These are phyloP conservation scores for Stropharia rugosoannulata DNA, from an alignment of 768 basidiomycete genomes.

Conservation along the genomic window DNA sequence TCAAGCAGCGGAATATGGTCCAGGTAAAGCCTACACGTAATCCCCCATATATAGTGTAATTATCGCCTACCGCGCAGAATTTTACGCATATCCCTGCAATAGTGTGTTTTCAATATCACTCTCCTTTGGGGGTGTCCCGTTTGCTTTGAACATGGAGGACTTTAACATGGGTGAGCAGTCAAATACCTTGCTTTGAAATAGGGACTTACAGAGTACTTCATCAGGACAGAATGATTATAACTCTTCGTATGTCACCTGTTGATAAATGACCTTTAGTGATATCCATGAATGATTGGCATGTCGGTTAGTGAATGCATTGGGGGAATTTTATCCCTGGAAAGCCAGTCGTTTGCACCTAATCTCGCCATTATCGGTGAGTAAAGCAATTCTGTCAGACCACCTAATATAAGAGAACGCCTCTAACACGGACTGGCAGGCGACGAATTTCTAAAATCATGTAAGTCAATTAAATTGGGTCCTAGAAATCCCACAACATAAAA, in stretches of 20 bases:
- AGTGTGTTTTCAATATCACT: slow-evolving; percentile 34
- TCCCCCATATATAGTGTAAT: no score
- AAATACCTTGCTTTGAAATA: background rate
- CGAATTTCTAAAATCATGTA: slow-evolving; percentile 68
- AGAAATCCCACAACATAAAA: background rate
- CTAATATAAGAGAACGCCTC: background rate
- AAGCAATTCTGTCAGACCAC: no score
- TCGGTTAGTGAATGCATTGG: slow-evolving; percentile 50
- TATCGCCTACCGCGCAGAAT: slow-evolving; percentile 29
- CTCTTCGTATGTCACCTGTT: slow-evolving; percentile 22
- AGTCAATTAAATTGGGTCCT: slow-evolving; percentile 17
- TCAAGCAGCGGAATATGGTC: slow-evolving; percentile 39
- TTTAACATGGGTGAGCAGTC: slow-evolving; percentile 51
- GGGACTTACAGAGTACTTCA: background rate
- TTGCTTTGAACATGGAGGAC: slow-evolving; percentile 44
- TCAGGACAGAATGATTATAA: slow-evolving; percentile 20
- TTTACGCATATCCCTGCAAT: slow-evolving; percentile 57
- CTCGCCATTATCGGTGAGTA: slow-evolving; percentile 56
- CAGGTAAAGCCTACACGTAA: slow-evolving; percentile 25
- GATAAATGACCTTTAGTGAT: no score
- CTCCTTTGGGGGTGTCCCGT: slow-evolving; percentile 39
- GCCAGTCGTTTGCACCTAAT: slow-evolving; percentile 43
- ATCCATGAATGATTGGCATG: background rate
- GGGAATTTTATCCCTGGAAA: slow-evolving; percentile 46
- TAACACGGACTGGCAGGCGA: slow-evolving; percentile 35